Evolutionary conservation across 2,329 filamentous ascomycete genomes (phyloP), one percentile per base, ranked within the genome.

Genomic region (Botryotinia globosa): DNA sequence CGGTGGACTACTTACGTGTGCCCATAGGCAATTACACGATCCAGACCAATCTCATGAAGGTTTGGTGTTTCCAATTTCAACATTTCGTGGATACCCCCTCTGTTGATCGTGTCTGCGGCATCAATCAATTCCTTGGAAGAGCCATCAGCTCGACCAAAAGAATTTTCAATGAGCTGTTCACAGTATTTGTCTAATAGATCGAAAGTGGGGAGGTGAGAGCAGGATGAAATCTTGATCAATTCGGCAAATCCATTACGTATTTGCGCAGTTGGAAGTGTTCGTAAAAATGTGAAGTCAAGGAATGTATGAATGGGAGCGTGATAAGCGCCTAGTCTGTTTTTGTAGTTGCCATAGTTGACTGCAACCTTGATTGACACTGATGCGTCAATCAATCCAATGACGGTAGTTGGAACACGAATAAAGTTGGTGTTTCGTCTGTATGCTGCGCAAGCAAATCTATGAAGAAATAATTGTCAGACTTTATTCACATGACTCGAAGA

Each of bases 281-380:
- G 87, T n/a, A 92, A 83, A 82, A 93, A 93, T 25, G 85, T 87
- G 80, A 92, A 93, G 80, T 93, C 91, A 63, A 93, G 86, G 83
- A 93, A 92, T 0, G 91, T 93, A 79, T 91, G 89, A 65, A 88
- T 85, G 0, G 91, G 91, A 0, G 91, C 90, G 78, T 93, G 91
- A 80, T 93, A 93, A 6, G 90, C 91, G 42, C 90, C 90, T 0
- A 93, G 86, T 20, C 90, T 85, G 82, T 93, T 93, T 85, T 93
- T 93, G 84, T 92, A 91, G 80, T 90, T 88, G 80, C 89, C 90
- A 78, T 92, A 92, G 83, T 93, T 93, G 78, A 93, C 90, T 20
- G 89, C 91, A n/a, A 93, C 91, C 80, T 93, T 92, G 84, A 93
- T 93, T 51, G 88, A 91, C 68, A 93, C 91, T 29, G 89, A 91